Base-by-base conservation (phyloP, 495 filamentous ascomycete genomes). In the Symbiotaphrina buchneri region DNA sequence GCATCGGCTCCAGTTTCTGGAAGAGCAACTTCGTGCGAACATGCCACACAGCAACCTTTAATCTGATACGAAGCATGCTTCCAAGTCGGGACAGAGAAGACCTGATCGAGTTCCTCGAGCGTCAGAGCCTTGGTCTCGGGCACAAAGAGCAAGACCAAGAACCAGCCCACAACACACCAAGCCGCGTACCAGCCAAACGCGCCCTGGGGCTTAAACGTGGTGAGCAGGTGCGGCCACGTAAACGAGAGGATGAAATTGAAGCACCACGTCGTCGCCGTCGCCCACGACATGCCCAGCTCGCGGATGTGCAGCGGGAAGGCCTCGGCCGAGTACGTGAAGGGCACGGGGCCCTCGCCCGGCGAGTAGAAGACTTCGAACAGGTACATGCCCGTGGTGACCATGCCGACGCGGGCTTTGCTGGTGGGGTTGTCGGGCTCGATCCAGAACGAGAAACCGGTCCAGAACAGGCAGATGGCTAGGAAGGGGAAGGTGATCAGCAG, bases 311-410 rank as follows among this genome's bases (percentile, higher is more conserved):
- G 49, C 1, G 79, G 79, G 44, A 74, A 79, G 1, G 70, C 77
- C 44, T 87, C 79, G 3, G 79, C 79, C 3, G 68, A 74, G 44
- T 90, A 87, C 0, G 76, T 80, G 43, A 83, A 84, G 0, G 80
- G 77, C 0, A 87, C 79, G 0, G 80, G 76, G 0, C 80, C 76
- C 42, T 77, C 72, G 11, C 80, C 80, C 1, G 78, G 75, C 0
- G 70, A 76, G 49, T 90, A 85, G 15, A 77, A 63, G 5, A 74
- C 55, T 8, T 62, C 73, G 42, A 75, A 87, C 2, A 87, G 50
- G 41, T 80, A 83, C 23, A 79, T 75, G 4, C 74, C 76, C 3
- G 71, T 46, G 0, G 71, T 63, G 7, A 81, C 67, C 34, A 63
- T 71, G 30, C 44, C 68, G 21, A 71, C 45, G 10, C 31, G 31